These are phyloP conservation scores for Chytriomyces sp. DNA, from an alignment of 192 early-diverging fungal genomes.

Conservation along the genomic window DNA sequence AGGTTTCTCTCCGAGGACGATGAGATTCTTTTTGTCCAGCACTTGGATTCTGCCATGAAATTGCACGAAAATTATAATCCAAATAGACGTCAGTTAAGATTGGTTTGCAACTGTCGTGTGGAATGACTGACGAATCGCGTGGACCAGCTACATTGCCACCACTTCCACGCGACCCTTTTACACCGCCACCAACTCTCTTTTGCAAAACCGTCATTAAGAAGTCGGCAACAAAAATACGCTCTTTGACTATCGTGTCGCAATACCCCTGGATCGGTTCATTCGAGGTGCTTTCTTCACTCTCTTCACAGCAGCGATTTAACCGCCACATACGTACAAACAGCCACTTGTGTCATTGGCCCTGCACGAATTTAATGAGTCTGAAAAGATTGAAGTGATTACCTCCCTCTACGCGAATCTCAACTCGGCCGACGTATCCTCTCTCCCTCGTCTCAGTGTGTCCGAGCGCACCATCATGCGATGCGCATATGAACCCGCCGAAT, in stretches of 20 bases:
- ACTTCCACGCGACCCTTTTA: slow-evolving; percentile 9
- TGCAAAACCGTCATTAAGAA: not conserved
- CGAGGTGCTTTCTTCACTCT: slow-evolving; percentile 11
- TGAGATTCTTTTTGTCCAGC: slow-evolving; percentile 14
- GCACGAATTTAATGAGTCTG: slow-evolving; percentile 86
- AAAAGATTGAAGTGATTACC: slow-evolving; percentile 72
- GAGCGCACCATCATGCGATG: slow-evolving; percentile 84
- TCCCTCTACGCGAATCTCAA: slow-evolving; percentile 82
- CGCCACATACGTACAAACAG: slow-evolving; percentile 50
- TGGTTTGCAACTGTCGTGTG: no score
- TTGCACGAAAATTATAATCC: not conserved
- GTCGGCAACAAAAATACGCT: not conserved
- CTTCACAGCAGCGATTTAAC: not conserved
- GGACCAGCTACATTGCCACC: not conserved
- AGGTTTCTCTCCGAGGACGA: slow-evolving; percentile 12
- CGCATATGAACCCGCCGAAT: slow-evolving; percentile 75
- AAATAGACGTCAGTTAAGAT: not conserved
- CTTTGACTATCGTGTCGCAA: not conserved
- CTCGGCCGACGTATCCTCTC: slow-evolving; percentile 75
- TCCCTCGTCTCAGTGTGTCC: slow-evolving; percentile 76
- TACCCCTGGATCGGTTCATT: not conserved
- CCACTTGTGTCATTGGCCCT: slow-evolving; percentile 87
- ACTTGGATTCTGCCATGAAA: not conserved
- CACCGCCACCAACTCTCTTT: not conserved
- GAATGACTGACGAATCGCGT: not conserved